These are phyloP conservation scores for Uromyces viciae-fabae DNA, from an alignment of 1,284 basidiomycete genomes.

Conservation along the genomic window DNA sequence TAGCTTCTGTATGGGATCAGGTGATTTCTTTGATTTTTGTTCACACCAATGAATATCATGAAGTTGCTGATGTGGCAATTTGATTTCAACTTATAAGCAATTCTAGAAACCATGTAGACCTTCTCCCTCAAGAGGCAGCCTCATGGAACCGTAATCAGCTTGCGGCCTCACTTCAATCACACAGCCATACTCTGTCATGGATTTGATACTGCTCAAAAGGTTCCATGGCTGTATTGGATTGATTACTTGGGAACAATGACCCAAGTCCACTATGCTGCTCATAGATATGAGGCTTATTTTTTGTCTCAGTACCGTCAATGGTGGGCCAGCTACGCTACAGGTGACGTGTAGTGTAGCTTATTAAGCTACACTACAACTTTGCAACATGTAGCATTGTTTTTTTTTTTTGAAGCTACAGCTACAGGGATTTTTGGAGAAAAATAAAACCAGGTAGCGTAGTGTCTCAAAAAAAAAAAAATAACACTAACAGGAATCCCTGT, in stretches of 20 bases:
- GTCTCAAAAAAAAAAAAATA: no score
- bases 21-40: slow-evolving; percentile 54
- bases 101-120: slow-evolving; percentile 69
- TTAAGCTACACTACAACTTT: no score
- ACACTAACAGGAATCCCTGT: no score
- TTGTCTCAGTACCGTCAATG: slow-evolving; percentile 80
- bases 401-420: no score
- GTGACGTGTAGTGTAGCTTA: no score
- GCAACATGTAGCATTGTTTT: no score
- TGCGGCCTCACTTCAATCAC: slow-evolving; percentile 80
- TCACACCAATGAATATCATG: background rate
- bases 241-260: slow-evolving; percentile 89
- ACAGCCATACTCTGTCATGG: slow-evolving; percentile 76
- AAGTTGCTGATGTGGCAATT: background rate
- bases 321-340: no score
- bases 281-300: slow-evolving; percentile 92
- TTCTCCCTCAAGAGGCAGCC: slow-evolving; percentile 83
- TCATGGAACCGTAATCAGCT: slow-evolving; percentile 89
- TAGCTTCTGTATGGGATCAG: slow-evolving; percentile 92
- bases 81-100: background rate
- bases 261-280: slow-evolving; percentile 85
- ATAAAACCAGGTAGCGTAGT: no score
- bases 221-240: slow-evolving; percentile 83
- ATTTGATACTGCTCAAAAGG: slow-evolving; percentile 66
- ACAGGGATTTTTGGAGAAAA: no score